Evolutionary conservation across 2,329 filamentous ascomycete genomes (phyloP).

Genomic region (Microcera coccophila): DNA sequence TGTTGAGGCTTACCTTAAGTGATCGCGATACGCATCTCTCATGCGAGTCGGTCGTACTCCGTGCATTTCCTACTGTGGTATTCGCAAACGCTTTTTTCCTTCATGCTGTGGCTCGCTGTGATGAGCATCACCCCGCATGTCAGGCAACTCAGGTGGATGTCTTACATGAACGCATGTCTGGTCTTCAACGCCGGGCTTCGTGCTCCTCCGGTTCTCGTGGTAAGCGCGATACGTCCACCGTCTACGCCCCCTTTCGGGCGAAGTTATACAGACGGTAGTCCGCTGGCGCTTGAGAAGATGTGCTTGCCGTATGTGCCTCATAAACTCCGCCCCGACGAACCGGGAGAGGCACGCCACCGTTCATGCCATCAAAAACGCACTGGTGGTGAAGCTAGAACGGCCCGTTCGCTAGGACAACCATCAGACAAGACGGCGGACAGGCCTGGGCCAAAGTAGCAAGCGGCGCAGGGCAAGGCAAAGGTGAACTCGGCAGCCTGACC

Average conservation of each 20-base stretch:
- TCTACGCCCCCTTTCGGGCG: too few relatives aligned
- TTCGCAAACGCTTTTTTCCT: too few relatives aligned
- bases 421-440: slow-evolving; percentile 14
- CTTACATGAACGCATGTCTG: slow-evolving; percentile 3
- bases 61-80: too few relatives aligned
- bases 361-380: slow-evolving; percentile 11
- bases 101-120: slow-evolving; percentile 3
- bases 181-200: neutral
- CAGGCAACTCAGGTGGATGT: slow-evolving; percentile 10
- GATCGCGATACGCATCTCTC: neutral
- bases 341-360: slow-evolving; percentile 16
- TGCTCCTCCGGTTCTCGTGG: neutral
- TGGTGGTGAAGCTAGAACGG: slow-evolving; percentile 17
- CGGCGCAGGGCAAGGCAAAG: slow-evolving; percentile 6
- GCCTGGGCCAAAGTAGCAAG: neutral
- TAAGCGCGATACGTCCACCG: too few relatives aligned
- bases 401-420: slow-evolving; percentile 20
- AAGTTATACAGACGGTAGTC: too few relatives aligned
- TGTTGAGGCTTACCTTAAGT: neutral
- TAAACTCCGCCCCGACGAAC: slow-evolving; percentile 16
- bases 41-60: too few relatives aligned
- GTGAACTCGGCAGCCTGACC: slow-evolving; percentile 13
- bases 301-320: neutral
- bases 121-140: slow-evolving; percentile 12
- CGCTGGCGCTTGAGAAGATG: too few relatives aligned